Base-by-base conservation (phyloP, 2,329 filamentous ascomycete species). In the Atkinsonella texensis region DNA sequence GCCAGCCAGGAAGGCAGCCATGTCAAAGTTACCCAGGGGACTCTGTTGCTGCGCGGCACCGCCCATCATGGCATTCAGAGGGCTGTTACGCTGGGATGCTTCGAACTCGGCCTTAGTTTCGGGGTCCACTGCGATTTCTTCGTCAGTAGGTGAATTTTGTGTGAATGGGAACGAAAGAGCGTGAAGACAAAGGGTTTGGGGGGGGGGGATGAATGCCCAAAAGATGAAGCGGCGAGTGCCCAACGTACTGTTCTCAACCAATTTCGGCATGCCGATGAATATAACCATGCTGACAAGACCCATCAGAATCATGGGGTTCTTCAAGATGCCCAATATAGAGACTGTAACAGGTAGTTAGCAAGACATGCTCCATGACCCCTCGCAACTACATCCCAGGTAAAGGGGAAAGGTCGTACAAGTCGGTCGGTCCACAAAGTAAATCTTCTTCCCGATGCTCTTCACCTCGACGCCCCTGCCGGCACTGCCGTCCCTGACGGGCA, bases 231-330 rank as follows among this genome's bases (percentile, higher is more conserved):
- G 20, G 20, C 20, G 20, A 23, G n/a, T 20, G n/a, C 10, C 11
- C 23, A 17, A 79, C 88, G 56, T 80, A 96, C 90, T 95, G 65
- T 93, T 96, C 49, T 97, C 90, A 73, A 97, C 83, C 52, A 98
- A 69, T 68, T 96, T 93, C 13, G 93, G 93, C 86, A 97, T 88
- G 58, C 90, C 90, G 61, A 97, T 77, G 56, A 95, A 89, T 58
- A 96, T 74, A 5, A 73, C 83, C 73, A 96, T 81, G 55, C 84
- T 89, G 40, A 93, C 82, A 35, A 95, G 70, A 4, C 85, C 89
- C 74, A 98, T 85, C 54, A 98, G 77, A 57, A 97, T 96, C 89
- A 97, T 97, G 3, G 93, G 93, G 65, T 88, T 95, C 74, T 93
- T 93, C 61, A 96, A 74, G 52, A 96, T 83, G 53, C 79, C 80